Evolutionary conservation across 495 filamentous ascomycete genomes (phyloP).

Genomic region (Zalerion maritima): DNA sequence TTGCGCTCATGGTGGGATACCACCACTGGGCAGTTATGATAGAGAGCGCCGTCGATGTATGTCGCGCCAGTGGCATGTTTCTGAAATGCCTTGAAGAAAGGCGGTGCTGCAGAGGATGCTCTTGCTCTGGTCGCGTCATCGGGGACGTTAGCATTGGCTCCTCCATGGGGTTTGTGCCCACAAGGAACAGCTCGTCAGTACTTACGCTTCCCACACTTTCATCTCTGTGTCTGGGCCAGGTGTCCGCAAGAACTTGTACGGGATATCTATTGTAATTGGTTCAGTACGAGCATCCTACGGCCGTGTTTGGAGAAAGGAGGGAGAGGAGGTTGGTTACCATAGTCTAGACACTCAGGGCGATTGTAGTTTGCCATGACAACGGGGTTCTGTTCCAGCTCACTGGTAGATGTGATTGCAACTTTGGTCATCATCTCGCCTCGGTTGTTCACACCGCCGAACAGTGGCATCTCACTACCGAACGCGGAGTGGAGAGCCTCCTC

Average conservation of each 20-base stretch:
- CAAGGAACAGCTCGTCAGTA: not conserved
- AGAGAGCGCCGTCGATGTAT: conserved; percentile 31
- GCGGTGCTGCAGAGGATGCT: conserved; percentile 34
- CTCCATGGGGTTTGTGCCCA: no score
- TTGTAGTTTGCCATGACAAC: conserved; percentile 40
- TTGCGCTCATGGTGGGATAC: conserved; percentile 32
- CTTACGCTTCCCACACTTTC: conserved; percentile 39
- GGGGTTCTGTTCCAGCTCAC: conserved; percentile 18
- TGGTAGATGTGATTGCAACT: conserved; percentile 34
- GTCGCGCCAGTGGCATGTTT: conserved; percentile 19
- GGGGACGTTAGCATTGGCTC: conserved; percentile 7
- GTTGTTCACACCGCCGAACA: conserved; percentile 24
- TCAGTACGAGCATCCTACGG: not conserved
- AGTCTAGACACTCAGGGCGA: conserved; percentile 11
- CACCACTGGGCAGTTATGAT: conserved; percentile 31
- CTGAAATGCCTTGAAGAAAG: conserved; percentile 31
- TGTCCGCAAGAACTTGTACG: conserved; percentile 30
- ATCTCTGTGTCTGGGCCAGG: conserved; percentile 26
- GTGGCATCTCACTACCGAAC: conserved; percentile 15
- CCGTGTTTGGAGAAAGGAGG: not conserved
- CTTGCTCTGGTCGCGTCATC: conserved; percentile 24
- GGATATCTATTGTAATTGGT: conserved; percentile 9
- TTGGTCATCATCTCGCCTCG: conserved; percentile 17
- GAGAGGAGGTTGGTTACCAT: conserved; percentile 3
- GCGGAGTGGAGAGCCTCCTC: conserved; percentile 17